These are phyloP conservation scores for Bipolaris cookei DNA, from an alignment of 2,329 filamentous ascomycete species.

Conservation along the genomic window DNA sequence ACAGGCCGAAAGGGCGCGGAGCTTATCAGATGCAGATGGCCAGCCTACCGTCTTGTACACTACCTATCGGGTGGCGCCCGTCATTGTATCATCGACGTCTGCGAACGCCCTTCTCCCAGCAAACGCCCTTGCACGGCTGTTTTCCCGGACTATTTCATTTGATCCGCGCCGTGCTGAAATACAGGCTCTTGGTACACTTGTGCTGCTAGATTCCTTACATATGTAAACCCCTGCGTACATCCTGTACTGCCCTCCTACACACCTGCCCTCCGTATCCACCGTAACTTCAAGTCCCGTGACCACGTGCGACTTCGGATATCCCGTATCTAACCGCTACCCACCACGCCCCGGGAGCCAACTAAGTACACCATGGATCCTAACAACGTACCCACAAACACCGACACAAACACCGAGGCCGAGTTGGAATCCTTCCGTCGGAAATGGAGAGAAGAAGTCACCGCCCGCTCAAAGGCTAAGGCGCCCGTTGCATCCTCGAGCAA, in stretches of 20 bases:
- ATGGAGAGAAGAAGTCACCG: constrained; percentile 82
- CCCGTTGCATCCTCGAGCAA: constrained; percentile 31
- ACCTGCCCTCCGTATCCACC: neutral
- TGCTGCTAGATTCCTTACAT: constrained; percentile 9
- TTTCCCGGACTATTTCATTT: constrained; percentile 8
- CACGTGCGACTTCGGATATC: constrained; percentile 40
- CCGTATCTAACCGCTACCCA: constrained; percentile 27
- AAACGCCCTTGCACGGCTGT: constrained; percentile 5
- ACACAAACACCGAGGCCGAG: constrained; percentile 63
- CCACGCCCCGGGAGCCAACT: constrained; percentile 15
- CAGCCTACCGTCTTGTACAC: constrained; percentile 5
- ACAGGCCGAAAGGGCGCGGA: constrained; percentile 1
- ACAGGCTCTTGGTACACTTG: constrained; percentile 31
- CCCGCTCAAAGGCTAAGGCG: constrained; percentile 52
- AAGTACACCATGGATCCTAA: constrained; percentile 25
- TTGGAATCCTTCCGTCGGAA: constrained; percentile 84
- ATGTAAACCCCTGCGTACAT: neutral
- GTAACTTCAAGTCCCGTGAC: constrained; percentile 16
- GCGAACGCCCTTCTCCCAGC: constrained; percentile 5
- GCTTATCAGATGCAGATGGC: constrained; percentile 35
- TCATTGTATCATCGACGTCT: constrained; percentile 16
- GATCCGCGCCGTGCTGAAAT: constrained; percentile 19
- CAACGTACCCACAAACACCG: constrained; percentile 31
- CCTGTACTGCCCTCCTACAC: neutral
- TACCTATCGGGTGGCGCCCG: constrained; percentile 11